Evolutionary conservation across 2,329 filamentous ascomycete species (phyloP), one percentile per base, ranked within the genome.

Genomic region (Phaeosphaeriaceae sp.): DNA sequence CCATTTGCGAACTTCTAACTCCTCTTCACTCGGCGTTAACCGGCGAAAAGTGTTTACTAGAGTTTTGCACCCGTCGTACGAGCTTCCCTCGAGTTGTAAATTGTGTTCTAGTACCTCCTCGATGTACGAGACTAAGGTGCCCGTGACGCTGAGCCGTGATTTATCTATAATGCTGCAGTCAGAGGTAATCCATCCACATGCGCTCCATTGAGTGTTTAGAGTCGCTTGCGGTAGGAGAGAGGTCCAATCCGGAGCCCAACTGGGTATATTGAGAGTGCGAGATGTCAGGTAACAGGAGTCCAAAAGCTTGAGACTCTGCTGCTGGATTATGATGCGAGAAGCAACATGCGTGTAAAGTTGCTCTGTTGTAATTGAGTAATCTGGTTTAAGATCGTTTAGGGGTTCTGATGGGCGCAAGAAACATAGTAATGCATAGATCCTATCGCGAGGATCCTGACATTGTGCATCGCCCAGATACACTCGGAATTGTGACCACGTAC

Each of bases 241-340:
- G 15, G 57, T 53, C 53, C 46, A 56, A 21, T 60, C 57, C 20
- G 57, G 57, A 9, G 45, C 44, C 57, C 50, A 60, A 24, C 53
- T 60, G 4, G 57, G 54, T 20, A 60, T 40, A 27, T 56, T n/a
- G 1, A 54, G n/a, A 22, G 2, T 17, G 24, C 27, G 42, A 2
- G 21, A 7, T n/a, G 50, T 27, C 15, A 60, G 31, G 20, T 42
- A 50, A 20, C 57, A 60, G 19, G n/a, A 51, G 9, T 51, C 51
- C 7, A 56, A 44, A 17, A 60, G 20, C 1, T 19, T 6, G 7
- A 60, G n/a, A 17, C 15, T 54, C 2, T 31, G 27, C 17, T 54
- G n/a, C 13, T 13, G 13, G 1, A 9, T 13, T 2, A 56, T 40
- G 7, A 33, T 19, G 3, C 33, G 33, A n/a, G 20, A 3, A 2